Base-by-base conservation (phyloP, 805 yeast genomes). In the Yarrowia keelungensis region DNA sequence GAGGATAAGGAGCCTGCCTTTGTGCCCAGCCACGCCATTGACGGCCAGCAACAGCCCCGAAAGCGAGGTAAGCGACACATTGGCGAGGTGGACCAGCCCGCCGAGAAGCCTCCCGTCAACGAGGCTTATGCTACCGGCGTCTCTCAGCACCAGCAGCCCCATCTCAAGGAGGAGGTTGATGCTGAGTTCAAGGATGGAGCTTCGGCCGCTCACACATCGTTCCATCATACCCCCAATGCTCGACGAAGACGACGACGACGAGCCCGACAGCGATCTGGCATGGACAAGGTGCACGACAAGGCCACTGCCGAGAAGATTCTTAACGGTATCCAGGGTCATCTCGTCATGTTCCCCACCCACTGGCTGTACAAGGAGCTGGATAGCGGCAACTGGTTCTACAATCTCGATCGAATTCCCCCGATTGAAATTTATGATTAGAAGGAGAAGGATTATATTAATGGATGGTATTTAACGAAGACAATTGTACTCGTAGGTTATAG, bases 341-440 rank as follows among this genome's bases (percentile, higher is more conserved):
- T 95, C 72, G 98, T 95, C 8, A 76, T 89, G n/a, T 94, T 93
- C 81, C 98, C 99, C 0, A 83, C 90, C 0, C 92, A 92, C 70
- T 95, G 99, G 99, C 82, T 95, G 51, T 81, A 85, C 73, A 85
- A 87, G 69, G 99, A 95, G 78, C 85, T 92, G 39, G 97, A 93
- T 69, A 74, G 77, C 8, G 94, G 91, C 11, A 95, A 96, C 75
- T 94, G 98, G 98, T 93, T 92, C 77, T 93, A 91, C 81, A 91
- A 89, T 74, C 88, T 96, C 62, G 99, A 95, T 76, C 87, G 97
- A 74, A 81, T 95, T 36, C 97, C 98, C 5, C 99, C 99, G 1
- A 87, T 95, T 69, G 98, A 95, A 76, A 94, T 95, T 67, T 95
- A 90, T 77, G 94, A 92, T 74, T 92, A 62, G 19, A 42, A 11